Conservation (phyloP, 306 rosid genomes). For the Prunus fruticosa region DNA sequence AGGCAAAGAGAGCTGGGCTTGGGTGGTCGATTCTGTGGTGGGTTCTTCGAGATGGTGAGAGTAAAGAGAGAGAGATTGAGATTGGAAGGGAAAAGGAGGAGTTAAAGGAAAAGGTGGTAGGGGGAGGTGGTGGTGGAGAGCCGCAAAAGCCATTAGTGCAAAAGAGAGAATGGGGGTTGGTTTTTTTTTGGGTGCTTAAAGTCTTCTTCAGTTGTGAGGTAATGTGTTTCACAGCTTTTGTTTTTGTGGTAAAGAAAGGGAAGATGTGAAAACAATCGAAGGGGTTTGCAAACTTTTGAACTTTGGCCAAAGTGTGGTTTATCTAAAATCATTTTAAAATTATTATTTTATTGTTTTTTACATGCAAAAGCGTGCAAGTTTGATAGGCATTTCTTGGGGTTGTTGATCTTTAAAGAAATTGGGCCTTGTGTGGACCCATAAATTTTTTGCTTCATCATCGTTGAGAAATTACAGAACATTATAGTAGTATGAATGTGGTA, state of each 20-base stretch:
- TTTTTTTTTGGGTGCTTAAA: constrained; percentile 20
- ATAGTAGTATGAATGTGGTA: too few relatives aligned
- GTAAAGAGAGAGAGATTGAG: not conserved
- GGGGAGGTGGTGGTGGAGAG: constrained; percentile 12
- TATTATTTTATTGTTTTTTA: constrained; percentile 13
- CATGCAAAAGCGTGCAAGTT: constrained; percentile 59
- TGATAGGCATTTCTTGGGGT: constrained; percentile 20
- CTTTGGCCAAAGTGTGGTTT: not conserved
- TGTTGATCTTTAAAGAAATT: constrained; percentile 2
- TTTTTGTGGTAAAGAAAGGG: not conserved
- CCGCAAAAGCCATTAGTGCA: constrained; percentile 48
- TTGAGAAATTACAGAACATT: too few relatives aligned
- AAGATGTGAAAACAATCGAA: constrained; percentile 24
- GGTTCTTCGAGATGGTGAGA: not conserved
- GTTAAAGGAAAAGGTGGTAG: not conserved
- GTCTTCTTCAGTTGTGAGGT: constrained; percentile 8
- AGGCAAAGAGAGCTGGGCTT: not conserved
- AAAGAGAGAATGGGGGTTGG: constrained; percentile 13
- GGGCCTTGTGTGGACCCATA: constrained; percentile 6
- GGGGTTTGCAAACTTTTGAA: constrained; percentile 16
- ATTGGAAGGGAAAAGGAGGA: not conserved
- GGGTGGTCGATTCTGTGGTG: not conserved
- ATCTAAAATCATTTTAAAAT: not conserved
- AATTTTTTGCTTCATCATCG: not conserved
- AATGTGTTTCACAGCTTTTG: constrained; percentile 37